Percentiles rank a stretch among this genome's conserved stretches.
Conservation (phyloP, 495 filamentous ascomycete genomes). For the Annulohypoxylon nitens region DNA sequence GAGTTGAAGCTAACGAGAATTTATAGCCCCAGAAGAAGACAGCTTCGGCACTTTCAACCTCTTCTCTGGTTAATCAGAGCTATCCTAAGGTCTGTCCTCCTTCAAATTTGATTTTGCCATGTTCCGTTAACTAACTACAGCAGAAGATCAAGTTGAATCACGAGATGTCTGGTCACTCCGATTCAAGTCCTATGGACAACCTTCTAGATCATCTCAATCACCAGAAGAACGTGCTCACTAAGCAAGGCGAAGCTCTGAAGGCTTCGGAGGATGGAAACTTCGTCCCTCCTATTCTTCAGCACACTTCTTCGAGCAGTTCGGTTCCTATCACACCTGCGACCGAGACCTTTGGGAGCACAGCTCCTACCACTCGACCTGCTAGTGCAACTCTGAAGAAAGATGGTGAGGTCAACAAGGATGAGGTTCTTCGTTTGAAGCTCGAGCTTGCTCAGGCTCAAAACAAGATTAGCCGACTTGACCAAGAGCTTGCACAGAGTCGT, state of each 20-base stretch:
- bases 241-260: constrained; percentile 66
- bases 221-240: constrained; percentile 69
- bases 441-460: constrained; percentile 84
- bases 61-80: constrained; percentile 64
- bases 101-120: background rate
- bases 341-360: constrained; percentile 63
- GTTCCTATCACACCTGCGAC: constrained; percentile 70
- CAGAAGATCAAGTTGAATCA: constrained; percentile 65
- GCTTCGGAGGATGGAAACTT: constrained; percentile 57
- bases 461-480: constrained; percentile 83
- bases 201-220: constrained; percentile 76
- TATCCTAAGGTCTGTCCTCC: constrained; percentile 55
- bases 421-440: constrained; percentile 68
- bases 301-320: constrained; percentile 64
- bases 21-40: constrained; percentile 58
- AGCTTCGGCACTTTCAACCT: constrained; percentile 59
- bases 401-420: constrained; percentile 54
- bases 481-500: constrained; percentile 84
- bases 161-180: constrained; percentile 52
- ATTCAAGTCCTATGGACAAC: constrained; percentile 66
- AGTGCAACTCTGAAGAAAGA: constrained; percentile 57
- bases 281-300: constrained; percentile 55
- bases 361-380: constrained; percentile 59
- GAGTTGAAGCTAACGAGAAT: constrained; percentile 24
- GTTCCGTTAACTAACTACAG: constrained; percentile 51